Evolutionary conservation across 1,284 basidiomycete genomes (phyloP).

Genomic region (Volvariella volvacea): DNA sequence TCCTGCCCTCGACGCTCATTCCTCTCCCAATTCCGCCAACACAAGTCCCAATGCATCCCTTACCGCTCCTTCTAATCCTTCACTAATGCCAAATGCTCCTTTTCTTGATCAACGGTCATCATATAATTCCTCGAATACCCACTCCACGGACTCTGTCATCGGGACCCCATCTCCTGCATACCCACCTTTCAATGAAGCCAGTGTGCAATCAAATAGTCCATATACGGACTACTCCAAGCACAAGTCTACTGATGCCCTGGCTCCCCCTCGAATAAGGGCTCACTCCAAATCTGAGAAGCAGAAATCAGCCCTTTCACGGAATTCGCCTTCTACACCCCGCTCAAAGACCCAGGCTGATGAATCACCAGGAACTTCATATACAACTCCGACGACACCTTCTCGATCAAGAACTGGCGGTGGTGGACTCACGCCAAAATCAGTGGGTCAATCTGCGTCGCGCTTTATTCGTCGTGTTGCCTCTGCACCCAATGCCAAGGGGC

Average conservation of each 20-base stretch:
- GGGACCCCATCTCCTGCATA: slow-evolving; percentile 18
- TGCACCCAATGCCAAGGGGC: slow-evolving; percentile 91
- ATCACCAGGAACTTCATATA: slow-evolving; percentile 24
- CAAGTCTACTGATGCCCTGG: slow-evolving; percentile 29
- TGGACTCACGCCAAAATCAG: slow-evolving; percentile 53
- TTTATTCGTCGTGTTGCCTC: slow-evolving; percentile 94
- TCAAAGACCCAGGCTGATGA: slow-evolving; percentile 27
- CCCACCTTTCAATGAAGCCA: too few species aligned
- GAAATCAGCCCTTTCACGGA: slow-evolving; percentile 24
- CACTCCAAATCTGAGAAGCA: slow-evolving; percentile 58
- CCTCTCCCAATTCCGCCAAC: slow-evolving; percentile 27
- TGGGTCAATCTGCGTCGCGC: slow-evolving; percentile 67
- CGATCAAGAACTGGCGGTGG: slow-evolving; percentile 26
- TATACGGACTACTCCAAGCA: slow-evolving; percentile 20
- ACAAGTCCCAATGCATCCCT: slow-evolving; percentile 22
- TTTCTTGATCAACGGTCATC: slow-evolving; percentile 55
- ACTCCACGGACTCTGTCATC: slow-evolving; percentile 57
- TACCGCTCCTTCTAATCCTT: slow-evolving; percentile 36
- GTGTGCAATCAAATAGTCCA: slow-evolving; percentile 13
- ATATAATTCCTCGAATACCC: slow-evolving; percentile 65
- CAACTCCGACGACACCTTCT: slow-evolving; percentile 30
- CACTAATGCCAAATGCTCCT: slow-evolving; percentile 44
- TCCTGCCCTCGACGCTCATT: slow-evolving; percentile 30
- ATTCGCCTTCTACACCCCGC: slow-evolving; percentile 20
- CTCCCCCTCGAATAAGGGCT: slow-evolving; percentile 25